Conservation (phyloP, 1,284 basidiomycete genomes). For the Boletus albobrunnescens region DNA sequence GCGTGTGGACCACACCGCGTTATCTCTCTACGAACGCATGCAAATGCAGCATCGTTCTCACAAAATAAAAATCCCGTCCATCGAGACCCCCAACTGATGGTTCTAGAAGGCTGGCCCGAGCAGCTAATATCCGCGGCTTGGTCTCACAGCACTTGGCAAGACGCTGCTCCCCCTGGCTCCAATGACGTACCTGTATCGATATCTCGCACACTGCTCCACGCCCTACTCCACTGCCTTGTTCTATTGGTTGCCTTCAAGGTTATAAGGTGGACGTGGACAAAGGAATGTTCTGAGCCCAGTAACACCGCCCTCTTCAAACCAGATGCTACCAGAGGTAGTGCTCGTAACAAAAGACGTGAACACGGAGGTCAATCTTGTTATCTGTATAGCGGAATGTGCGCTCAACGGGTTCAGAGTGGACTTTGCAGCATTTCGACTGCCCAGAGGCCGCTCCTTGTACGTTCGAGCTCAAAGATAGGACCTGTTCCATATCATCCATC, state of each 20-base stretch:
- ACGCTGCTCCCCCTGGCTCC: constrained; percentile 15
- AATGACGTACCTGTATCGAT: constrained; percentile 22
- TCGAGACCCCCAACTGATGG: constrained; percentile 8
- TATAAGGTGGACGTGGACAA: constrained; percentile 17
- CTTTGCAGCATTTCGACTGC: constrained; percentile 47
- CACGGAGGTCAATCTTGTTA: constrained; percentile 21
- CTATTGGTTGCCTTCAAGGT: constrained; percentile 10
- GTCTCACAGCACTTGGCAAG: not conserved
- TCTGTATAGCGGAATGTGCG: not conserved
- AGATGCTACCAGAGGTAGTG: constrained; percentile 3
- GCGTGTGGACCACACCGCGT: not conserved
- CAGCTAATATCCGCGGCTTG: constrained; percentile 14
- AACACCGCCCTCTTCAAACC: not conserved
- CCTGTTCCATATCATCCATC: constrained; percentile 64
- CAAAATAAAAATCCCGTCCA: not conserved
- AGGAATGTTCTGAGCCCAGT: not conserved
- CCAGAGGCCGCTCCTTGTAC: constrained; percentile 44
- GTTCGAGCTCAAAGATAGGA: constrained; percentile 39
- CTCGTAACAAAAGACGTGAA: constrained; percentile 22
- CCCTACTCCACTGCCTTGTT: constrained; percentile 15
- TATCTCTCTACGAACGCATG: constrained; percentile 11
- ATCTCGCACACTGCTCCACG: constrained; percentile 13
- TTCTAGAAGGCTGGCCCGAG: constrained; percentile 6
- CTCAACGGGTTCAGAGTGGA: constrained; percentile 42
- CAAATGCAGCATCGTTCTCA: constrained; percentile 2